These are phyloP conservation scores for Fusarium coffeatum DNA, from an alignment of 2,329 filamentous ascomycete genomes.

Conservation along the genomic window DNA sequence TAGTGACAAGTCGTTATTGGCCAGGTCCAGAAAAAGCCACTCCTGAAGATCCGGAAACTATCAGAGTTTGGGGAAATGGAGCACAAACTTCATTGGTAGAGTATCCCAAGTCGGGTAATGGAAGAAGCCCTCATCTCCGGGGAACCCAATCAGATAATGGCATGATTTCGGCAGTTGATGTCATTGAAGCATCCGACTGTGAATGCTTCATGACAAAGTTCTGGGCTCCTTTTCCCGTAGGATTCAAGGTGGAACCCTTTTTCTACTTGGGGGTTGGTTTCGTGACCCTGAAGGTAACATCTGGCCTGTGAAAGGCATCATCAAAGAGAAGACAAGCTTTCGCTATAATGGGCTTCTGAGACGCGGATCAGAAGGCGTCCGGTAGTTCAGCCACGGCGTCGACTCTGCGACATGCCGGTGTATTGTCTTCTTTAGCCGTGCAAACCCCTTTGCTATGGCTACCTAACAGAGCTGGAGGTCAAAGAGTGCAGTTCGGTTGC, in stretches of 20 bases:
- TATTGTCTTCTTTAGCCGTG: slow-evolving; percentile 1
- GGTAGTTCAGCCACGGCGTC: slow-evolving; percentile 34
- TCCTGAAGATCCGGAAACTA: slow-evolving; percentile 45
- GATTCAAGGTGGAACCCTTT: not conserved
- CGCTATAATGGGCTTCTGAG: slow-evolving; percentile 2
- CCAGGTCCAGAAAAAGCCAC: slow-evolving; percentile 27
- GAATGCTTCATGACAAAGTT: not conserved
- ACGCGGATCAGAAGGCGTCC: slow-evolving; percentile 1
- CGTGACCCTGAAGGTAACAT: slow-evolving; percentile 1
- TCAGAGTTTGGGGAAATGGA: slow-evolving; percentile 39
- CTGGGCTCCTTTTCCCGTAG: not conserved
- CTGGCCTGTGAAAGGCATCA: not conserved
- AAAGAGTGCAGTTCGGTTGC: slow-evolving; percentile 7
- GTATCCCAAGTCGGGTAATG: slow-evolving; percentile 2
- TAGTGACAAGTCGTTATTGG: slow-evolving; percentile 32
- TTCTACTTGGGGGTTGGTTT: not conserved
- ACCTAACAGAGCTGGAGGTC: not conserved
- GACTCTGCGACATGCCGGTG: slow-evolving; percentile 30
- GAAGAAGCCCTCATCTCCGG: slow-evolving; percentile 26
- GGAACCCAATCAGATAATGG: slow-evolving; percentile 4
- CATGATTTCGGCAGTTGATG: slow-evolving; percentile 25
- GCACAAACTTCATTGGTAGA: slow-evolving; percentile 22
- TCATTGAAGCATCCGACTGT: slow-evolving; percentile 6
- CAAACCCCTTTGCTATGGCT: slow-evolving; percentile 9
- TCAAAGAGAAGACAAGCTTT: slow-evolving; percentile 30